Percentiles rank a stretch among this genome's conserved stretches.
phyloP scores from a whole-genome alignment of 106 monocot genomes.

The Dioscorea alata region DNA sequence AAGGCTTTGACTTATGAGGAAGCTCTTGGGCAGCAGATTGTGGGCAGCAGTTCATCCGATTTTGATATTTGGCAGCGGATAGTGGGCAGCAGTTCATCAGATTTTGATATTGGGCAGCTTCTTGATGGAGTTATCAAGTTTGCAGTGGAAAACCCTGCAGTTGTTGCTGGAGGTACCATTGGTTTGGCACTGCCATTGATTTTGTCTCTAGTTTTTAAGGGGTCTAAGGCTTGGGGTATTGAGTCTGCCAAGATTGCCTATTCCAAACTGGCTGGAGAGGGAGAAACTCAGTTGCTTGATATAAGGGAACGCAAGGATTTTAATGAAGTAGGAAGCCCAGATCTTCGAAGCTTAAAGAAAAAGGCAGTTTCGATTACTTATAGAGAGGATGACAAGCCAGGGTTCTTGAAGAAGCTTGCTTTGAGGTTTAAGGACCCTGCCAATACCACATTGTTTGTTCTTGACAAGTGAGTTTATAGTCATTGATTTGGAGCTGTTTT shows the following conservation, averaged over 20 bases:
- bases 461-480: constrained; percentile 69
- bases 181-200: constrained; percentile 54
- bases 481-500: too few relatives aligned
- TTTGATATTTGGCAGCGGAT: constrained; percentile 24
- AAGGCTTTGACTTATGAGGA: constrained; percentile 66
- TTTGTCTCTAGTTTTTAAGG: constrained; percentile 38
- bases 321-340: constrained; percentile 68
- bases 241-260: constrained; percentile 67
- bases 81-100: constrained; percentile 2
- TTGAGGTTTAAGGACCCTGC: constrained; percentile 83
- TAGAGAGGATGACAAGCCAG: constrained; percentile 59
- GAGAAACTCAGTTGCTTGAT: constrained; percentile 71
- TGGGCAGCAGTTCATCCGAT: constrained; percentile 5
- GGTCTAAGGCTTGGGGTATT: constrained; percentile 55
- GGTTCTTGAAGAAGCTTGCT: constrained; percentile 82
- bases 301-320: constrained; percentile 74
- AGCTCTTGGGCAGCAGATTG: constrained; percentile 34
- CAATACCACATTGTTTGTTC: constrained; percentile 75
- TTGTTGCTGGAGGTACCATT: constrained; percentile 53
- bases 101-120: constrained; percentile 24
- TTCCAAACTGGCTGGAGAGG: constrained; percentile 56
- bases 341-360: constrained; percentile 66
- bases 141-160: constrained; percentile 54
- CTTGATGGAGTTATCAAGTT: constrained; percentile 57
- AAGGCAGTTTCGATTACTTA: constrained; percentile 66